Base-by-base conservation (phyloP, 1,284 basidiomycete species). In the Papiliotrema fonsecae region DNA sequence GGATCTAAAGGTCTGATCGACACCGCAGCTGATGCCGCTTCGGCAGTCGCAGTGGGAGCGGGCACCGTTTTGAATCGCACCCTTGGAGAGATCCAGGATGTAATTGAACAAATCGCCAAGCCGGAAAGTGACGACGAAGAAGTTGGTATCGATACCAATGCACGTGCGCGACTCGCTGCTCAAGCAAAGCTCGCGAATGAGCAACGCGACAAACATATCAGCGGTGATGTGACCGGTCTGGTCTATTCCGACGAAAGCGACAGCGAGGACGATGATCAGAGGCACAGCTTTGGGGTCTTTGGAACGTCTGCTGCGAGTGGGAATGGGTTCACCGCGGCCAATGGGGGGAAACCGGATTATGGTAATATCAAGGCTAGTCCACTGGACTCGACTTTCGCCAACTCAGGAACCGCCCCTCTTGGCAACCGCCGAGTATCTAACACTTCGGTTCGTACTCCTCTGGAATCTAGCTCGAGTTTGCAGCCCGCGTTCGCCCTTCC, bases 21-120 rank as follows among this genome's bases (percentile, higher is more conserved):
- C 30, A 10, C 30, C 16, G 30, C 30, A 10, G 30, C 16, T 16
- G 52, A 62, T 3, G 50, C 57, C 18, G 52, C 53, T 11, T 55
- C 50, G 34, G 56, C 50, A 3, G 51, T 54, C 6, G 54, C 59
- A 1, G 48, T 43, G 2, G 47, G 30, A 5, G 55, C 47, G 9
- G 49, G 49, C 32, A 70, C 69, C 35, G 82, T 87, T 56, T 89
- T 91, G 86, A 81, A 81, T 42, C 84, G 82, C 2, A 92, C 89
- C 2, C 79, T 92, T 78, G 88, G 86, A 4, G 87, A 92, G 54
- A 86, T 92, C 10, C 86, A 91, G 70, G 76, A 86, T 58, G 89
- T 88, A 9, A 89, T 92, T 56, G 84, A 87, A 55, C 83, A 86
- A 58, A 81, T 88, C n/a, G 51, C 56, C 27, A 57, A 49, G 37